phyloP scores from a whole-genome alignment of 768 basidiomycete genomes.

The Astraeus odoratus region DNA sequence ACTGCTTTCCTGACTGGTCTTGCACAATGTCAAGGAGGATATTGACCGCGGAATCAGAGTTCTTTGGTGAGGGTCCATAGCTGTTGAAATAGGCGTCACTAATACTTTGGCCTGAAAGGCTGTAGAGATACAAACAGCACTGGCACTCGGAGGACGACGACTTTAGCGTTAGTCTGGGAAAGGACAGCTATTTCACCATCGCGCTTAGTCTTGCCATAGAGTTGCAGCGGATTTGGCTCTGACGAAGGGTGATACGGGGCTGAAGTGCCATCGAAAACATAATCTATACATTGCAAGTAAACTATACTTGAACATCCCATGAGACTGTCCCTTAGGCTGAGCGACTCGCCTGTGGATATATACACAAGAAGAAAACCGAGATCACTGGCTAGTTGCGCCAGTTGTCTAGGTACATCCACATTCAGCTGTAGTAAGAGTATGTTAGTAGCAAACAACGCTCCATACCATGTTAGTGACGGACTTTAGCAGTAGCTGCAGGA shows the following conservation, averaged over 20 bases:
- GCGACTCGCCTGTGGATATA: slow-evolving; percentile 75
- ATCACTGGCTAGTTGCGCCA: slow-evolving; percentile 59
- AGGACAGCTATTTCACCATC: slow-evolving; percentile 82
- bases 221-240: slow-evolving; percentile 74
- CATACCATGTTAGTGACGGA: slow-evolving; percentile 21
- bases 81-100: slow-evolving; percentile 33
- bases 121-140: slow-evolving; percentile 54
- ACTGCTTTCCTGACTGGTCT: slow-evolving; percentile 80
- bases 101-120: background rate
- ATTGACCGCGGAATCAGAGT: slow-evolving; percentile 87
- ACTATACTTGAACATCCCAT: background rate
- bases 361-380: slow-evolving; percentile 72
- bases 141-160: slow-evolving; percentile 79
- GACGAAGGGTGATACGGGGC: slow-evolving; percentile 81
- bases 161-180: slow-evolving; percentile 47
- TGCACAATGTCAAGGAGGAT: slow-evolving; percentile 79
- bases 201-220: slow-evolving; percentile 83
- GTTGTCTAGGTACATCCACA: slow-evolving; percentile 60
- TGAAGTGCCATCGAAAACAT: slow-evolving; percentile 92
- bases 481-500: slow-evolving; percentile 54
- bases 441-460: background rate
- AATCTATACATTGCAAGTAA: slow-evolving; percentile 46
- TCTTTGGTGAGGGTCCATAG: slow-evolving; percentile 80
- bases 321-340: slow-evolving; percentile 3
- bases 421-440: slow-evolving; percentile 54